These are phyloP conservation scores for Ceratocystis albifundus DNA, from an alignment of 2,329 filamentous ascomycete species.

Conservation along the genomic window DNA sequence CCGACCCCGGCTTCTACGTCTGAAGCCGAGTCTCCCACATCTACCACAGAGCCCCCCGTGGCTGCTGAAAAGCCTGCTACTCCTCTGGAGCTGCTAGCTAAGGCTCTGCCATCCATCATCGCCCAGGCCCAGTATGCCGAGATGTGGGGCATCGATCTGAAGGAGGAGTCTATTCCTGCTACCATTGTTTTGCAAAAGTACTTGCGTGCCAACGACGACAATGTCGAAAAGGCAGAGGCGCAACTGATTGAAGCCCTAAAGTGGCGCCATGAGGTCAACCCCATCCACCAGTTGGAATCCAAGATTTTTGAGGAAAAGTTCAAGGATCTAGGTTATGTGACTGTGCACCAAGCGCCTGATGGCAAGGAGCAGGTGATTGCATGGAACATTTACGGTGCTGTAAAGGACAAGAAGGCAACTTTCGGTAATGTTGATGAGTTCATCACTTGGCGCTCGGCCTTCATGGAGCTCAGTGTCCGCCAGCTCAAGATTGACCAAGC, in stretches of 20 bases:
- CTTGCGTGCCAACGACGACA: constrained; percentile 74
- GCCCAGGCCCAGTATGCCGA: constrained; percentile 52
- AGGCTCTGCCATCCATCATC: constrained; percentile 47
- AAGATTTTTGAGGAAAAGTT: constrained; percentile 63
- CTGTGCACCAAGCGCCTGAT: constrained; percentile 49
- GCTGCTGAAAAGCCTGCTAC: constrained; percentile 26
- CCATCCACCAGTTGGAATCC: constrained; percentile 51
- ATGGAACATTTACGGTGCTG: constrained; percentile 85
- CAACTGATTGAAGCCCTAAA: constrained; percentile 69
- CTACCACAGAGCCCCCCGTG: constrained; percentile 12
- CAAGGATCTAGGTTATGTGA: constrained; percentile 67
- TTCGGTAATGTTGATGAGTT: constrained; percentile 82
- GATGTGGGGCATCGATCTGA: constrained; percentile 75
- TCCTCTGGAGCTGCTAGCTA: constrained; percentile 45
- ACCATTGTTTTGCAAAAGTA: constrained; percentile 86
- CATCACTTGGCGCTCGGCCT: constrained; percentile 74
- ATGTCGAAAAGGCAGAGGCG: constrained; percentile 59
- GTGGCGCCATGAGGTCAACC: constrained; percentile 71
- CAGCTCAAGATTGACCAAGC: constrained; percentile 60
- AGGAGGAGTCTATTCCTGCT: constrained; percentile 54
- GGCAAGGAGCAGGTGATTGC: constrained; percentile 57
- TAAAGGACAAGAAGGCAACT: constrained; percentile 70
- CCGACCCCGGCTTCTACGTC: not conserved
- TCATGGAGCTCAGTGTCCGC: constrained; percentile 77
- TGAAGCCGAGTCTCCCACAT: constrained; percentile 20